Base-by-base conservation (phyloP, 495 filamentous ascomycete genomes). In the Chaetomium tenue region DNA sequence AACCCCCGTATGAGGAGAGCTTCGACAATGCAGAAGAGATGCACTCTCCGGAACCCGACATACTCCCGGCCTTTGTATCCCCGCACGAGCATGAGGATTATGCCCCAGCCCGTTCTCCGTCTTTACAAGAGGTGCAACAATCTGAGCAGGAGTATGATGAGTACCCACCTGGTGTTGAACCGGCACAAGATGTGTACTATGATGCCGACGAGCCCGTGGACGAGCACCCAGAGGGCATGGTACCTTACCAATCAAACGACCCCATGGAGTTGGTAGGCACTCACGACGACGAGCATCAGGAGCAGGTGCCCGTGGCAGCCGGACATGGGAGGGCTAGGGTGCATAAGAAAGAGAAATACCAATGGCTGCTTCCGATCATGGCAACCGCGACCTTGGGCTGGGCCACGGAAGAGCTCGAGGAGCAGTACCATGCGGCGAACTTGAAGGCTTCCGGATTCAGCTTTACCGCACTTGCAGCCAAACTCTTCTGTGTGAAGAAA, bases 331-430 rank as follows among this genome's bases (percentile, higher is more conserved):
- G 0, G 42, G 9, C 11, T 23, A 18, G 22, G 3, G 54, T 58
- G 16, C 25, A 39, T 22, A 60, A 55, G 18, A 58, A 61, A 22
- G 44, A 66, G 33, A 66, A 57, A 53, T 53, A 66, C 44, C 53
- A 58, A 8, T 66, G 64, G 64, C 33, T 66, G 25, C 58, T 66
- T 16, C 64, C 64, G 25, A 13, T 66, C 16, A 61, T 66, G 64
- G 25, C 58, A 16, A 42, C 52, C 4, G 64, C 64, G 2, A 66
- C 64, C 1, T 16, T 66, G 46, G 64, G 64, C 16, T 62, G 51
- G 44, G 58, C 58, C 1, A 42, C 61, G 42, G 52, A 66, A 33
- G 58, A 42, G 3, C 42, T 66, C 12, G 58, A 66, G 25, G 52
- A 57, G 11, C 58, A 66, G 8, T 66, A 61, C 25, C 52, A 61